Evolutionary conservation across 139 green algal genomes (phyloP).

Genomic region (Pleodorina starrii): DNA sequence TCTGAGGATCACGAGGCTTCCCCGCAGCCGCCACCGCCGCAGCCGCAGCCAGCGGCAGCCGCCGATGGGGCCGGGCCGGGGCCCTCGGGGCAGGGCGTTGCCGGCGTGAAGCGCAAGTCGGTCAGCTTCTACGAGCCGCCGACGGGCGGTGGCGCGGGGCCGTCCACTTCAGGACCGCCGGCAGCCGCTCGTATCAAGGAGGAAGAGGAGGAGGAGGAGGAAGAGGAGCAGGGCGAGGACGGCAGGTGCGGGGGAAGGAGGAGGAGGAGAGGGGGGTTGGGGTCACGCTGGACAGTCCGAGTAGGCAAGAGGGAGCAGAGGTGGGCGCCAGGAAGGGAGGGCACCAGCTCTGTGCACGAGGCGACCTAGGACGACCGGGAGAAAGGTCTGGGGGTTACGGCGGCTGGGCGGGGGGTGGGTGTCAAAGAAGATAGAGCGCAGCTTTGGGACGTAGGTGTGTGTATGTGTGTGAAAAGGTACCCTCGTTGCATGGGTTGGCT

Average conservation of each 20-base stretch:
- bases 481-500: too few relatives aligned
- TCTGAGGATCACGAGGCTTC: background rate
- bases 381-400: too few relatives aligned
- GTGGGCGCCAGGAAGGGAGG: too few relatives aligned
- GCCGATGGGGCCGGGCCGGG: background rate
- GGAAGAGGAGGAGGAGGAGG: slow-evolving; percentile 21
- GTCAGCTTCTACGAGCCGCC: slow-evolving; percentile 35
- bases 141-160: background rate
- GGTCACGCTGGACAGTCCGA: too few relatives aligned
- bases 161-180: background rate
- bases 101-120: slow-evolving; percentile 15
- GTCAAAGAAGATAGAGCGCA: too few relatives aligned
- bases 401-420: too few relatives aligned
- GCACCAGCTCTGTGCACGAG: too few relatives aligned
- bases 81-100: background rate
- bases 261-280: background rate
- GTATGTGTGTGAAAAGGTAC: too few relatives aligned
- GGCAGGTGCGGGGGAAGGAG: background rate
- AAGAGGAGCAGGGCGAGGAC: background rate
- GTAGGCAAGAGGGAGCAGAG: too few relatives aligned
- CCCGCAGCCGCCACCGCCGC: background rate
- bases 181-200: background rate
- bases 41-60: background rate
- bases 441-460: too few relatives aligned
- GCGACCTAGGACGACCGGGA: too few relatives aligned